Base-by-base conservation (phyloP, 768 basidiomycete genomes). In the Nidularia sp. region DNA sequence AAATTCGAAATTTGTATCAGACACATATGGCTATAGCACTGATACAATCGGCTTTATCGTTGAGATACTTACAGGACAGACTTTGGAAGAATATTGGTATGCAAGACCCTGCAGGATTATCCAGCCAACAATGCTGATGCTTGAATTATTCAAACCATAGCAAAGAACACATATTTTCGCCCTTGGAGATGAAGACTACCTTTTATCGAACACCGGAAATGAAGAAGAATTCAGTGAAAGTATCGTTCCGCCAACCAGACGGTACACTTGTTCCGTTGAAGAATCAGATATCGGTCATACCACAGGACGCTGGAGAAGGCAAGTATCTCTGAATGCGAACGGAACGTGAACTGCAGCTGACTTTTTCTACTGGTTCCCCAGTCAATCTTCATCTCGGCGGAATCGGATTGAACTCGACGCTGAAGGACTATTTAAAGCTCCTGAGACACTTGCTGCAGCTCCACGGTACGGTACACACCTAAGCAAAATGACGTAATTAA, bases 361-460 rank as follows among this genome's bases (percentile, higher is more conserved):
- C 32, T 15, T 18, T 39, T 13, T 53, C 41, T 49, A 34, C 36
- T 18, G 22, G 13, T 12, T 51, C 32, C 1, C n/a, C 45, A 67
- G 66, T 63, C 1, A 46, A 53, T 10, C 46, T 63, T 3, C 55
- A 61, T 32, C 55, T 70, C 18, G 69, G 66, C 4, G 69, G 68
- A 46, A 55, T 64, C 4, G 68, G 67, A 2, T 32, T 66, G 5
- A 67, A 66, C 47, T 54, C 59, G 12, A 61, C 69, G 5, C 35
- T 64, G 12, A 55, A 57, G 4, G 68, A 70, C 50, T 70, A 70
- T 50, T 57, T 70, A 15, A 51, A 57, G 1, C 52, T 72, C 18
- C 51, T 70, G 6, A 64, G 66, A 5, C 68, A 72, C 41, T 45
- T 70, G 8, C 62, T 70, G 1, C 66, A 66, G 46, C 57, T 68